Conservation (phyloP, 176 grass and related monocot species). For the Guadua angustifolia region DNA sequence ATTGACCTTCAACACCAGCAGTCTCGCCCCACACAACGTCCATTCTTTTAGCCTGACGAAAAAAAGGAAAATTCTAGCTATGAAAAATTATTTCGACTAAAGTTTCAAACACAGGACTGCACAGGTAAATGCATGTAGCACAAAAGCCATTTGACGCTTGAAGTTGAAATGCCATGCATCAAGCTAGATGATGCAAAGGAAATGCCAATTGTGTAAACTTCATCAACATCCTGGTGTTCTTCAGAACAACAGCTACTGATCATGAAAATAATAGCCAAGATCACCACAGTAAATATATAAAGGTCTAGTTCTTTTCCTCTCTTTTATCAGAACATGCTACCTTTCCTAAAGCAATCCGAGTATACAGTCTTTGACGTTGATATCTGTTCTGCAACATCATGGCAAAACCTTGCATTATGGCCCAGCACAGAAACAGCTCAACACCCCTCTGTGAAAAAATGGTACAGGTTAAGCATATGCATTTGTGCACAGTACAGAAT, state of each 20-base stretch:
- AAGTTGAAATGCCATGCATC: slow-evolving; percentile 27
- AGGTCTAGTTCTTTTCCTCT: neutral
- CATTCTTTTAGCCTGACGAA: slow-evolving; percentile 87
- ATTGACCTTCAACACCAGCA: slow-evolving; percentile 99
- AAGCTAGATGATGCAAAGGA: neutral
- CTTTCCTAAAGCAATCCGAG: slow-evolving; percentile 97
- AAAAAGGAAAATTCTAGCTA: slow-evolving; percentile 27
- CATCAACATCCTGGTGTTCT: slow-evolving; percentile 5
- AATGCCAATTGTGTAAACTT: slow-evolving; percentile 26
- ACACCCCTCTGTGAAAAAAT: slow-evolving; percentile 75
- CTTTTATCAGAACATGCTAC: slow-evolving; percentile 51
- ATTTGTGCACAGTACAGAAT: slow-evolving; percentile 20
- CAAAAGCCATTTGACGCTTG: slow-evolving; percentile 26
- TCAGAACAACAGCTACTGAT: slow-evolving; percentile 9
- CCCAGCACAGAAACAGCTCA: slow-evolving; percentile 91
- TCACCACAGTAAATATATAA: neutral
- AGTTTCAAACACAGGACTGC: slow-evolving; percentile 11
- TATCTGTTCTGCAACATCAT: slow-evolving; percentile 99
- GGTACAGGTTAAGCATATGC: slow-evolving; percentile 26
- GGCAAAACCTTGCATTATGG: slow-evolving; percentile 94
- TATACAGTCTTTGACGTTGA: slow-evolving; percentile 97
- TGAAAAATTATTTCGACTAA: neutral
- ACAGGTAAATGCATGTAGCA: slow-evolving; percentile 19
- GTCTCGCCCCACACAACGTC: slow-evolving; percentile 99
- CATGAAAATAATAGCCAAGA: slow-evolving; percentile 6